Evolutionary conservation across 768 basidiomycete species (phyloP).

Genomic region (Hypsizygus marmoreus): DNA sequence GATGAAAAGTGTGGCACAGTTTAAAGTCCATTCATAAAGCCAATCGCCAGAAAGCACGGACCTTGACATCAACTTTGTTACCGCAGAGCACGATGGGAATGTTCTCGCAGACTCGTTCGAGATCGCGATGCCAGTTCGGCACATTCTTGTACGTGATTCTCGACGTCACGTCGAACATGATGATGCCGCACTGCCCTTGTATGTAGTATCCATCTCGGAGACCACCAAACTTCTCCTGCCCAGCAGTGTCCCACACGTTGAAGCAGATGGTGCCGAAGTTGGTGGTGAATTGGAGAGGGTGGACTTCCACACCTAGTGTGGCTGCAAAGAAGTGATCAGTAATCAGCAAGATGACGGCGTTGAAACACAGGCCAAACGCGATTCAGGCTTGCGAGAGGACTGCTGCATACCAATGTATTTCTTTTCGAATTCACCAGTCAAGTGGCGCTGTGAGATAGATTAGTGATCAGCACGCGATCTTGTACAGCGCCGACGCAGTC

Average conservation of each 20-base stretch:
- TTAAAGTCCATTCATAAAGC: slow-evolving; percentile 8
- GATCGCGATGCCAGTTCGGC: slow-evolving; percentile 99
- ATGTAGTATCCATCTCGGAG: slow-evolving; percentile 97
- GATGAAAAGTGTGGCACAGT: slow-evolving; percentile 13
- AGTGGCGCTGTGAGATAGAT: slow-evolving; percentile 70
- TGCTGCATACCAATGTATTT: slow-evolving; percentile 90
- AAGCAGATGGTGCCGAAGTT: slow-evolving; percentile 99
- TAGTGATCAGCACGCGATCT: slow-evolving; percentile 64
- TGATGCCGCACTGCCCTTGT: slow-evolving; percentile 99
- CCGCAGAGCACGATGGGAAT: slow-evolving; percentile 99
- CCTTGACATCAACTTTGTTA: slow-evolving; percentile 99
- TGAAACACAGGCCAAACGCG: slow-evolving; percentile 18
- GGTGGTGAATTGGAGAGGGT: slow-evolving; percentile 93
- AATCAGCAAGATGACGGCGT: slow-evolving; percentile 17
- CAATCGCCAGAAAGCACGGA: slow-evolving; percentile 34
- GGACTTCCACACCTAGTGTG: slow-evolving; percentile 99
- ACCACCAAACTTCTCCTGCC: slow-evolving; percentile 99
- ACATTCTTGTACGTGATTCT: slow-evolving; percentile 99
- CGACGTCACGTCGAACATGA: slow-evolving; percentile 99
- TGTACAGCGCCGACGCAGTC: slow-evolving; percentile 20
- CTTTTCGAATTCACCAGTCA: slow-evolving; percentile 99
- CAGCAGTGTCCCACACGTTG: slow-evolving; percentile 99
- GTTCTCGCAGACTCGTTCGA: slow-evolving; percentile 99
- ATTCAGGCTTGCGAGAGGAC: slow-evolving; percentile 14
- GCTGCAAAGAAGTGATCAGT: slow-evolving; percentile 50